Evolutionary conservation across 805 yeast genomes (phyloP), one percentile per base, ranked within the genome.

Genomic region (Monosporozyma yasuniensis): DNA sequence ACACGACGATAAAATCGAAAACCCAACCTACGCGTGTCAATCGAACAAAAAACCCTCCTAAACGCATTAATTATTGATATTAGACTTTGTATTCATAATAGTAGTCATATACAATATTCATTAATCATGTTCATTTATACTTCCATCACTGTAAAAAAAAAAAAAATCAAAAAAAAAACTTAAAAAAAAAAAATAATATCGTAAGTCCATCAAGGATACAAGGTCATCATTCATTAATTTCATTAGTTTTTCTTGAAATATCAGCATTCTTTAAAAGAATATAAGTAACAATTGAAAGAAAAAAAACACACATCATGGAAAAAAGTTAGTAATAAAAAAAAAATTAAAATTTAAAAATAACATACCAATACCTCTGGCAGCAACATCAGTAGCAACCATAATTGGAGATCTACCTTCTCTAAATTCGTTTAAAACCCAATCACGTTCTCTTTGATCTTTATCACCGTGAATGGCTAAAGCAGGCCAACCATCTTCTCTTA

Each of bases 361-460:
- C 96, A 73, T 87, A 88, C 96, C 97, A 76, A 93, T 89, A 82
- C 99, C 99, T 80, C 99, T 87, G 59, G 99, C 96, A 56, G 99
- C 99, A 70, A 93, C 99, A 72, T 93, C 99, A 57, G 99, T 93
- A 55, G 99, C 99, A 68, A 90, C 96, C 97, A 93, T 89, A 65
- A 93, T 84, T 57, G 96, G 96, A 50, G 95, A 82, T 71, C 83
- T 86, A 62, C 98, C 98, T 53, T 80, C 66, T 79, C 85, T 87
- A 77, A 93, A 93, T 73, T 91, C 96, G 60, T 75, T 78, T 71
- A 93, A 76, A 61, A 91, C 98, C 98, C 98, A 93, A 75, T 93
- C 98, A 79, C 99, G 90, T 74, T 93, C 98, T 68, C 83, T 79
- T 76, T 93, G 99, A 64, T 84, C 88, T 72, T 93, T 93, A 73